A percentile compares a stretch with the other conserved stretches of the same genome.
These are phyloP conservation scores for Pseudocercospora fijiensis DNA, from an alignment of 2,329 filamentous ascomycete genomes.

Conservation along the genomic window DNA sequence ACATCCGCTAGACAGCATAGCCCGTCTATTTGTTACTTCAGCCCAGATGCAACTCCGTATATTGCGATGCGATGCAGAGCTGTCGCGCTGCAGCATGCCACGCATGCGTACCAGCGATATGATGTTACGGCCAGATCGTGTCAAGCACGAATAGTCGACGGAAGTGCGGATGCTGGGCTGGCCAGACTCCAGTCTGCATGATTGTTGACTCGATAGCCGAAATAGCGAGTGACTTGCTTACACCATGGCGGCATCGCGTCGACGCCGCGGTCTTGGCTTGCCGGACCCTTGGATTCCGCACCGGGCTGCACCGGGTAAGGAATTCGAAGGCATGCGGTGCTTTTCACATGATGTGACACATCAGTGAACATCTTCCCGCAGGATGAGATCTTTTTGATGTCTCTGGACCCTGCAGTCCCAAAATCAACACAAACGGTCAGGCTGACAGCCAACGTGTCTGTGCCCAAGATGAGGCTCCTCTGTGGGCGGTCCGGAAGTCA, in stretches of 20 bases:
- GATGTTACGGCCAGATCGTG: not conserved
- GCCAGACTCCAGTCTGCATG: not conserved
- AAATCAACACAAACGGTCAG: not conserved
- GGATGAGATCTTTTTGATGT: not conserved
- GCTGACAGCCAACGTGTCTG: not conserved
- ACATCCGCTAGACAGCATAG: not conserved
- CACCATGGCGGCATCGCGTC: conserved; percentile 4
- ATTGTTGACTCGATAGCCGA: conserved; percentile 3
- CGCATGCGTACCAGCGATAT: not conserved
- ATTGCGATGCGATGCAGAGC: not conserved
- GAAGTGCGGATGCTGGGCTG: not conserved
- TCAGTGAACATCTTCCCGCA: not conserved
- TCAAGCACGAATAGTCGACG: not conserved
- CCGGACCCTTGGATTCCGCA: conserved; percentile 2
- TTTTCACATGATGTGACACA: no score
- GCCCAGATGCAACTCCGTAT: not conserved
- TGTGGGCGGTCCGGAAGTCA: conserved; percentile 15
- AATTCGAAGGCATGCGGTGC: conserved; percentile 4
- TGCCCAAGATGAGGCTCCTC: conserved; percentile 1
- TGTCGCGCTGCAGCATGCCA: not conserved
- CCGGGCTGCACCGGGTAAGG: not conserved
- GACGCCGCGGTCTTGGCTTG: conserved; percentile 6
- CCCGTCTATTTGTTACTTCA: not conserved
- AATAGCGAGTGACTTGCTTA: conserved; percentile 4
- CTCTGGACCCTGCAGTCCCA: conserved; percentile 2